Conservation (phyloP, 2,329 filamentous ascomycete species). For the Fulvia fulva region DNA sequence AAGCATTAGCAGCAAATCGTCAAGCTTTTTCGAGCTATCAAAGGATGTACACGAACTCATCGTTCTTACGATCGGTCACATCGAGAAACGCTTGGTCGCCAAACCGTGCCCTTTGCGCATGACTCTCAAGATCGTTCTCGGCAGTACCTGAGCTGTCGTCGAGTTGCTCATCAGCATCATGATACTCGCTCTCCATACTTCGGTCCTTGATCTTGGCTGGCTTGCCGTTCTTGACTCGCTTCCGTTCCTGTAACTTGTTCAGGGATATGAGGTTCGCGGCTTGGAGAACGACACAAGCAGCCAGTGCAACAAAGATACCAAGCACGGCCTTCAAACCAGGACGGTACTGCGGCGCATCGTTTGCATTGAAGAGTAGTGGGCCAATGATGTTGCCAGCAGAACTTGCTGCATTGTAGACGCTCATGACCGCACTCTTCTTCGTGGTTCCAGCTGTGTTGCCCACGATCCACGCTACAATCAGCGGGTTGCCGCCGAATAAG, state of each 20-base stretch:
- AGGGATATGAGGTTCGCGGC: constrained; percentile 52
- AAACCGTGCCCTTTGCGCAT: constrained; percentile 28
- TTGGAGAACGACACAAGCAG: constrained; percentile 52
- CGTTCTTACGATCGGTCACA: constrained; percentile 50
- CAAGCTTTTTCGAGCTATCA: background rate
- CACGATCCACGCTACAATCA: constrained; percentile 66
- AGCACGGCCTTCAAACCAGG: constrained; percentile 55
- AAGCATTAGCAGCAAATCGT: too few relatives aligned
- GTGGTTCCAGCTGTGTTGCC: constrained; percentile 65
- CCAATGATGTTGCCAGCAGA: constrained; percentile 64
- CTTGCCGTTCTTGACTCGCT: constrained; percentile 58
- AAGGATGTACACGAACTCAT: constrained; percentile 15
- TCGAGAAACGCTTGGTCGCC: constrained; percentile 56
- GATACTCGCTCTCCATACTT: constrained; percentile 57
- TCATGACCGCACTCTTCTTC: constrained; percentile 63
- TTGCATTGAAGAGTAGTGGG: constrained; percentile 57
- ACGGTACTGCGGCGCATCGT: constrained; percentile 56
- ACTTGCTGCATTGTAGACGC: constrained; percentile 59
- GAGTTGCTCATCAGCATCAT: constrained; percentile 27
- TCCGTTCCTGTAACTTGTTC: constrained; percentile 55
- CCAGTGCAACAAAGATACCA: constrained; percentile 53
- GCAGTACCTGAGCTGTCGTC: constrained; percentile 22
- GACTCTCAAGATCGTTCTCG: constrained; percentile 24
- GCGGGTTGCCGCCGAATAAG: constrained; percentile 61
- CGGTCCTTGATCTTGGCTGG: constrained; percentile 55